These are phyloP conservation scores for Candida palmyrensis DNA, from an alignment of 805 yeast species.

Conservation along the genomic window DNA sequence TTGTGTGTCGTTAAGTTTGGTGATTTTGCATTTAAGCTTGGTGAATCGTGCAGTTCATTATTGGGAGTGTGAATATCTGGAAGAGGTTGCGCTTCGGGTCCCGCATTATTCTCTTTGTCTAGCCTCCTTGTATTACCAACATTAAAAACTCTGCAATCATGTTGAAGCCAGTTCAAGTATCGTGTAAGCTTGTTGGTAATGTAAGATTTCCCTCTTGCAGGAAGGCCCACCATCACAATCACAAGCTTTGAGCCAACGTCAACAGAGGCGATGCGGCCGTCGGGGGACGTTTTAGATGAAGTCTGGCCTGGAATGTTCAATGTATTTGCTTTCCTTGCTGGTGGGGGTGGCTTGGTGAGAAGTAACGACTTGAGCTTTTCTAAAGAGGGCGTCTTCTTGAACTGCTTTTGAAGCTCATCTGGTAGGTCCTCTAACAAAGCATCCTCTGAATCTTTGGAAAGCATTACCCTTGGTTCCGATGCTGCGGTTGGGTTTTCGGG, in stretches of 20 bases:
- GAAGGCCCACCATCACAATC: constrained; percentile 94
- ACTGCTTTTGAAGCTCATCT: constrained; percentile 26
- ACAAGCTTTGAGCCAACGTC: constrained; percentile 84
- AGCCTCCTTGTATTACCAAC: constrained; percentile 92
- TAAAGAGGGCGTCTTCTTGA: constrained; percentile 36
- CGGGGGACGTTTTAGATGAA: constrained; percentile 71
- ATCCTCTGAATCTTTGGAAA: constrained; percentile 17
- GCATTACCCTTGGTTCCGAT: not conserved
- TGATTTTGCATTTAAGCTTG: not conserved
- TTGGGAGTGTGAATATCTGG: constrained; percentile 38
- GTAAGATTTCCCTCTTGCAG: constrained; percentile 93
- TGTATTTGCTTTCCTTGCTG: constrained; percentile 65
- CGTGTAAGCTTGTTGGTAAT: constrained; percentile 87
- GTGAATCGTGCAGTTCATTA: constrained; percentile 11
- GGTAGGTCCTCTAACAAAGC: constrained; percentile 32
- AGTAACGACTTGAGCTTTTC: constrained; percentile 33
- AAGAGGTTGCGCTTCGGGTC: constrained; percentile 64
- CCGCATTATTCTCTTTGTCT: constrained; percentile 53
- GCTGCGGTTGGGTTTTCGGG: constrained; percentile 3
- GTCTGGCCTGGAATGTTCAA: constrained; percentile 92
- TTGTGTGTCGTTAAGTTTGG: constrained; percentile 39
- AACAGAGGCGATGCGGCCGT: constrained; percentile 54
- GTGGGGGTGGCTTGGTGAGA: constrained; percentile 32
- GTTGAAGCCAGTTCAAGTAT: constrained; percentile 91
- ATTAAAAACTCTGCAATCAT: constrained; percentile 84